phyloP scores from a whole-genome alignment of 176 grass and related monocot genomes.

The Cymbopogon citratus region DNA sequence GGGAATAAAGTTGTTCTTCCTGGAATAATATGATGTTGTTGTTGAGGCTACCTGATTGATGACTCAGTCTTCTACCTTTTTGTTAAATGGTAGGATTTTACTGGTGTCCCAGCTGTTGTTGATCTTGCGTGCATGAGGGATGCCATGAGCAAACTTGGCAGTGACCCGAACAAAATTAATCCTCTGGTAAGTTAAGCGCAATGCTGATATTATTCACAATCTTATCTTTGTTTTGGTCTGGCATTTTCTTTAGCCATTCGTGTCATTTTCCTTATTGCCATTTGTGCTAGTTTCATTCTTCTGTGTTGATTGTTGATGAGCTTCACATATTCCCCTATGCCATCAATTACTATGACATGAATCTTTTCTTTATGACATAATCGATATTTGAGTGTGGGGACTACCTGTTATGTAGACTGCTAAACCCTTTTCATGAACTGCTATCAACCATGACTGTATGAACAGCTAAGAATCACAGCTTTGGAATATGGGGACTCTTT shows the following conservation, averaged over 20 bases:
- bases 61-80: neutral
- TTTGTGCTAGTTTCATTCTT: neutral
- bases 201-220: neutral
- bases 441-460: neutral
- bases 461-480: neutral
- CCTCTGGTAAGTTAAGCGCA: slow-evolving; percentile 66
- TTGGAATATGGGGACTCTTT: neutral
- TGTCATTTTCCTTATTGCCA: neutral
- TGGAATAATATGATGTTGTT: neutral
- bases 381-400: neutral
- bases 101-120: slow-evolving; percentile 92
- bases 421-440: neutral
- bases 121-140: slow-evolving; percentile 98
- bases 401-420: neutral
- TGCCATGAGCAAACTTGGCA: slow-evolving; percentile 86
- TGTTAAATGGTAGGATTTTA: slow-evolving; percentile 67
- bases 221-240: too few species aligned
- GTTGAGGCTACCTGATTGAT: neutral
- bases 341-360: neutral
- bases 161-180: slow-evolving; percentile 88
- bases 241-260: neutral
- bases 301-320: neutral
- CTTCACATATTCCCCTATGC: neutral
- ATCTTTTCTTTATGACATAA: neutral
- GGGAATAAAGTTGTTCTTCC: neutral